A percentile compares a stretch with the other conserved stretches of the same genome.
phyloP scores from a whole-genome alignment of 2,329 filamentous ascomycete species.

The Beauveria scarabaeidicola region DNA sequence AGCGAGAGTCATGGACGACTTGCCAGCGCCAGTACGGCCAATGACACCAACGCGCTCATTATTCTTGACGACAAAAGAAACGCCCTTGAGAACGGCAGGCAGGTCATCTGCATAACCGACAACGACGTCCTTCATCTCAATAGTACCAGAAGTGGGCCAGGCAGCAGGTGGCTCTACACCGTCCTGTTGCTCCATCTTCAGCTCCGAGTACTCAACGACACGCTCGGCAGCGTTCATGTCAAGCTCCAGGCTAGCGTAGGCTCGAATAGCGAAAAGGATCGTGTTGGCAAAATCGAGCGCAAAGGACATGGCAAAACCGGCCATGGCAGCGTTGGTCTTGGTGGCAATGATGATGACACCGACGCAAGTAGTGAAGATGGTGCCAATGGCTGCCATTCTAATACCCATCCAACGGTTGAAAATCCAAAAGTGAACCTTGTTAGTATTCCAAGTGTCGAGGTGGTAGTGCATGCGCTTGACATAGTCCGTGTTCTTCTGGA shows the following conservation, averaged over 20 bases:
- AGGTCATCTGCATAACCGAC: conserved; percentile 65
- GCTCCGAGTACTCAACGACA: conserved; percentile 64
- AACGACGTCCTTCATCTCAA: conserved; percentile 66
- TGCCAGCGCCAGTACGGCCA: conserved; percentile 69
- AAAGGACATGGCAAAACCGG: conserved; percentile 69
- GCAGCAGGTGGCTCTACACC: conserved; percentile 55
- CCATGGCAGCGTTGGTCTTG: conserved; percentile 56
- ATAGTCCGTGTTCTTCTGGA: conserved; percentile 59
- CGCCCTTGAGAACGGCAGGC: conserved; percentile 59
- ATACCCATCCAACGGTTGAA: conserved; percentile 73
- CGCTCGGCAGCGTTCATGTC: conserved; percentile 74
- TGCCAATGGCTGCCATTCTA: conserved; percentile 61
- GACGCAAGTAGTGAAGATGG: conserved; percentile 57
- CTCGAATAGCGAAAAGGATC: conserved; percentile 57
- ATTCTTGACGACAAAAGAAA: conserved; percentile 57
- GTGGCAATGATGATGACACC: conserved; percentile 55
- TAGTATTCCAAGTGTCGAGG: conserved; percentile 59
- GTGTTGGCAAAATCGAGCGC: conserved; percentile 58
- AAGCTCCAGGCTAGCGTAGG: conserved; percentile 63
- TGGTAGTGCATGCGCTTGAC: conserved; percentile 59
- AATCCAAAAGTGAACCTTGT: conserved; percentile 60
- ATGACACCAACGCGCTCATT: conserved; percentile 69
- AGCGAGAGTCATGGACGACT: conserved; percentile 66
- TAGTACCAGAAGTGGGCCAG: conserved; percentile 66
- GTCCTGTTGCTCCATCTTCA: conserved; percentile 57